Evolutionary conservation across 305 asterid species (phyloP), one percentile per base, ranked within the genome.

Genomic region (Solanum aculeatissimum): DNA sequence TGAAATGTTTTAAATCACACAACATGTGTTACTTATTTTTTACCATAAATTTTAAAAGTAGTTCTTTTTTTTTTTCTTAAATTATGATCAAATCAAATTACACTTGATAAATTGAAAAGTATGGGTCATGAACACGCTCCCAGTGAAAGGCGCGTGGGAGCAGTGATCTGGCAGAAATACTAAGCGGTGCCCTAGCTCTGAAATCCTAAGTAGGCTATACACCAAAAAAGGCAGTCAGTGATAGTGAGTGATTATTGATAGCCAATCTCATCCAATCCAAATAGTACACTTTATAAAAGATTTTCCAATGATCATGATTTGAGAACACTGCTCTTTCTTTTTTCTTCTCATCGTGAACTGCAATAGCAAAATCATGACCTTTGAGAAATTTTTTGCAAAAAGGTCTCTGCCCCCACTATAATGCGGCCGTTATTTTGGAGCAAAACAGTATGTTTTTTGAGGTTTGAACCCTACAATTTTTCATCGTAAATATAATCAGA

Each of bases 381-480:
- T 71, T 32, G 70, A 74, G 77, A 69, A 83, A 86, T 83, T 88
- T 29, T 66, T 10, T 15, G 72, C 72, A 65, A 29, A 74, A 74
- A 74, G 81, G 81, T 47, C 12, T 74, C 81, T 49, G 60, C 25
- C 81, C 81, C 60, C 43, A 82, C 21, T 27, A 69, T 51, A 83
- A 25, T 75, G 82, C 88, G 72, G 95, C 94, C 94, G 93, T 88
- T 89, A 90, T 89, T 89, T 84, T 89, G 80, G 63, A 42, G 77
- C 21, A 70, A 57, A 14, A 13, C 49, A 77, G 43, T 25, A n/a
- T n/a, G n/a, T 69, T 78, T 63, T 87, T 87, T 82, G 91, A 89
- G 90, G 81, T 89, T 87, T 86, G 92, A 43, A 83, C 77, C 89
- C 40, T 35, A 32, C 4, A 32, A 32, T 32, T 32, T 29, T 32